Evolutionary conservation across 1,284 basidiomycete genomes (phyloP).

Genomic region (Austroboletus novae-zelandiae): DNA sequence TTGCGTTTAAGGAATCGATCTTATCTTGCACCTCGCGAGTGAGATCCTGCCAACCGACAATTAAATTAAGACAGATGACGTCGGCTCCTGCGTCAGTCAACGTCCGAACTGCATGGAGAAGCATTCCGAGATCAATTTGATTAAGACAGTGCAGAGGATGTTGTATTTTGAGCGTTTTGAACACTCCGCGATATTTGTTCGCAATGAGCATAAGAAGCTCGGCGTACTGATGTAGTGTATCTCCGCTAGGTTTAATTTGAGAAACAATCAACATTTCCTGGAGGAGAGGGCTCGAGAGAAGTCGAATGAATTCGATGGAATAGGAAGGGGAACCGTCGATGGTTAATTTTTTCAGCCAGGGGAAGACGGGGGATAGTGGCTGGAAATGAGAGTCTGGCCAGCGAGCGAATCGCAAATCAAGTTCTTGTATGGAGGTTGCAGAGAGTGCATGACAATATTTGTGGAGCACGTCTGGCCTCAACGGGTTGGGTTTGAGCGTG

Average conservation of each 20-base stretch:
- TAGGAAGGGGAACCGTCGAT: conserved; percentile 15
- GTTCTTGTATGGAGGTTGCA: conserved; percentile 18
- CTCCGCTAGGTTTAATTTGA: conserved; percentile 15
- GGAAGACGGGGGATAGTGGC: conserved; percentile 21
- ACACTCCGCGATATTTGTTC: conserved; percentile 20
- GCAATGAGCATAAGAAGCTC: conserved; percentile 22
- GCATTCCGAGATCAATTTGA: conserved; percentile 14
- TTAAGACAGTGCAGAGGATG: conserved; percentile 18
- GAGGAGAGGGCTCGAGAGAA: conserved; percentile 21
- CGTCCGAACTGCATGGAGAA: conserved; percentile 17
- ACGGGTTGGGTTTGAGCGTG: conserved; percentile 25
- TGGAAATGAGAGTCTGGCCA: conserved; percentile 24
- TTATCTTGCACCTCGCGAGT: conserved; percentile 12
- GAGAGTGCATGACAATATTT: conserved; percentile 26
- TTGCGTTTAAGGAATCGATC: conserved; percentile 23
- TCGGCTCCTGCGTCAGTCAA: conserved; percentile 16
- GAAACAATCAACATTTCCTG: conserved; percentile 19
- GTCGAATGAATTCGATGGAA: conserved; percentile 19
- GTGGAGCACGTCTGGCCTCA: conserved; percentile 26
- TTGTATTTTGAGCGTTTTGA: conserved; percentile 22
- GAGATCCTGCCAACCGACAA: conserved; percentile 18
- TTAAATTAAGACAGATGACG: conserved; percentile 16
- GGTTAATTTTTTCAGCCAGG: conserved; percentile 22
- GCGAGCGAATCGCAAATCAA: conserved; percentile 24
- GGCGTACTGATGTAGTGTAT: conserved; percentile 10